Evolutionary conservation across 805 yeast genomes (phyloP).

Genomic region (Metschnikowia noctiluminum): DNA sequence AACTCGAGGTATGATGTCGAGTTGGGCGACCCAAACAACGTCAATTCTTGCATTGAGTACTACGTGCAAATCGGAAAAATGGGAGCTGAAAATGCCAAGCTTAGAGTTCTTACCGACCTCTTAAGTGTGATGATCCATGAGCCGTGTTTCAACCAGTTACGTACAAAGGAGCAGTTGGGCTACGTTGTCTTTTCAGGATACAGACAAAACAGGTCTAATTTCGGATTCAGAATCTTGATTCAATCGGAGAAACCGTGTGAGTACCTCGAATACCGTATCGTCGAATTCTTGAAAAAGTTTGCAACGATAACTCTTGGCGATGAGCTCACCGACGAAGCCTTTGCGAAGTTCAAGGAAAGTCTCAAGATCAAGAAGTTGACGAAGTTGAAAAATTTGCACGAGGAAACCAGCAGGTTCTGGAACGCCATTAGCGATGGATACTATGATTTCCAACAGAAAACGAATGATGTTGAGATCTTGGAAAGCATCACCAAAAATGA

Average conservation of each 20-base stretch:
- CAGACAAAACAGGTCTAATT: conserved; percentile 63
- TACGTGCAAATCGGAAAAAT: conserved; percentile 59
- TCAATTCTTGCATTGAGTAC: conserved; percentile 82
- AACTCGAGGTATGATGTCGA: conserved; percentile 45
- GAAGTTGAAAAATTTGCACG: conserved; percentile 71
- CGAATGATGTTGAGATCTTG: conserved; percentile 54
- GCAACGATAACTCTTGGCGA: conserved; percentile 36
- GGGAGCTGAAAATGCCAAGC: conserved; percentile 21
- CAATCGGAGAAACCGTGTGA: conserved; percentile 80
- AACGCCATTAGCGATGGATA: conserved; percentile 68
- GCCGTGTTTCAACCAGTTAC: conserved; percentile 83
- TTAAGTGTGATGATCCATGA: conserved; percentile 73
- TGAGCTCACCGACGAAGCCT: conserved; percentile 60
- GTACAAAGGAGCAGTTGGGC: conserved; percentile 95
- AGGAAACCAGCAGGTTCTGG: conserved; percentile 69
- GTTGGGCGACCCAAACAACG: conserved; percentile 64
- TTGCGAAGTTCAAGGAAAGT: conserved; percentile 64
- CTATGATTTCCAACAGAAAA: conserved; percentile 67
- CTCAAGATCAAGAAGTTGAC: conserved; percentile 62
- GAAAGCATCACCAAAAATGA: conserved; percentile 54
- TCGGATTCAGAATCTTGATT: conserved; percentile 69
- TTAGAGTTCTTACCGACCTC: conserved; percentile 54
- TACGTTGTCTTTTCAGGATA: conserved; percentile 85
- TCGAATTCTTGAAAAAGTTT: conserved; percentile 54
- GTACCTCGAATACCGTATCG: conserved; percentile 75